Conservation (phyloP, 2,329 filamentous ascomycete genomes). For the Fusarium hostae region DNA sequence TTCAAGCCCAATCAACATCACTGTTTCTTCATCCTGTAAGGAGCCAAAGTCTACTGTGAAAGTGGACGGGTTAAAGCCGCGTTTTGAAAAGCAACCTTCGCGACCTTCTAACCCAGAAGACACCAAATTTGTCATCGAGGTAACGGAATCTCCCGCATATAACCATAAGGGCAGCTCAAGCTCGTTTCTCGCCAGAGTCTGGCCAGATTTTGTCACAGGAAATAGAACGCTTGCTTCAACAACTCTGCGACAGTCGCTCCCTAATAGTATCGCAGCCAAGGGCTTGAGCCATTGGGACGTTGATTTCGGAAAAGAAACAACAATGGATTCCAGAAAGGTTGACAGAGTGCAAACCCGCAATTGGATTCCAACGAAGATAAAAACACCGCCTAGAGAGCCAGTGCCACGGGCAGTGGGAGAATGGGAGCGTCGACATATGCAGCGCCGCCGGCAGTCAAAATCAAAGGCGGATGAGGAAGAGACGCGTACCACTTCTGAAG, state of each 20-base stretch:
- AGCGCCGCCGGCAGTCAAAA: not conserved
- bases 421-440: not conserved
- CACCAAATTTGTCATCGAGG: constrained; percentile 56
- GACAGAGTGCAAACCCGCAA: constrained; percentile 26
- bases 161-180: constrained; percentile 53
- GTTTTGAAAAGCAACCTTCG: not conserved
- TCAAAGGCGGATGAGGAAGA: not conserved
- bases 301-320: constrained; percentile 38
- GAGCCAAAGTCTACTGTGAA: constrained; percentile 45
- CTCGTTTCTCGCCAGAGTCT: constrained; percentile 54
- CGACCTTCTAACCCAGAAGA: constrained; percentile 14
- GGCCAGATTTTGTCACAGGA: constrained; percentile 52
- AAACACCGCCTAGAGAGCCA: not conserved
- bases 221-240: constrained; percentile 51
- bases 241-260: constrained; percentile 54
- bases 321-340: constrained; percentile 4
- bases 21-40: constrained; percentile 48
- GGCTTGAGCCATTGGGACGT: constrained; percentile 59
- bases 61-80: not conserved
- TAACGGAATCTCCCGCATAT: constrained; percentile 54
- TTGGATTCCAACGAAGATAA: constrained; percentile 34
- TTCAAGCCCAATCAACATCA: constrained; percentile 61
- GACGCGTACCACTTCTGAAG: constrained; percentile 18
- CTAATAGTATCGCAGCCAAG: constrained; percentile 50
- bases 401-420: not conserved